A percentile compares a stretch with the other conserved stretches of the same genome.
Evolutionary conservation across 495 filamentous ascomycete species (phyloP).

Genomic region (Podospora pseudoanserina): DNA sequence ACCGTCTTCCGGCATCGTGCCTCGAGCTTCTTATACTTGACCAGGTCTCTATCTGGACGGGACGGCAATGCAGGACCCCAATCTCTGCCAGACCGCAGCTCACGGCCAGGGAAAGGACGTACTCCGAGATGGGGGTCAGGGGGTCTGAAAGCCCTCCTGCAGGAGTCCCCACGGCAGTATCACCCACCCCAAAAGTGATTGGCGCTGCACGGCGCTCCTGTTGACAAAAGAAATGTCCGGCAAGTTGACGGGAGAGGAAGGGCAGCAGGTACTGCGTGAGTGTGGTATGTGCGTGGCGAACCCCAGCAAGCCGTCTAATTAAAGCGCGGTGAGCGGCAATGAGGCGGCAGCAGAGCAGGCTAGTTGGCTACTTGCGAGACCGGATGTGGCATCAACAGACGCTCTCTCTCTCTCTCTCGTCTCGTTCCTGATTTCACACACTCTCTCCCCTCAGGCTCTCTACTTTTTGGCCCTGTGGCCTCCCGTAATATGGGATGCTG

Average conservation of each 20-base stretch:
- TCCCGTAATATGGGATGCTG: slow-evolving; percentile 32
- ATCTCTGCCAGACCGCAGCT: slow-evolving; percentile 25
- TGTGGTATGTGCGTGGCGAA: slow-evolving; percentile 21
- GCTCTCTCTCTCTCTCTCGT: slow-evolving; percentile 4
- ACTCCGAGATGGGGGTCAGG: slow-evolving; percentile 24
- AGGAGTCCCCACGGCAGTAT: slow-evolving; percentile 29
- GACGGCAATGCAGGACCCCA: slow-evolving; percentile 38
- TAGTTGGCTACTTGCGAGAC: slow-evolving; percentile 16
- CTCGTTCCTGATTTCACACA: background rate
- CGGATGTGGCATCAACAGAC: slow-evolving; percentile 24
- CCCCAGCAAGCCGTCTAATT: slow-evolving; percentile 22
- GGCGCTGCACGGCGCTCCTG: slow-evolving; percentile 27
- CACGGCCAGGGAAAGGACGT: slow-evolving; percentile 17
- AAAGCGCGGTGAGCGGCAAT: slow-evolving; percentile 26
- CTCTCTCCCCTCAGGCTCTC: background rate
- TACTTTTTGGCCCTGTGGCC: slow-evolving; percentile 22
- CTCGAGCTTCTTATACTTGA: slow-evolving; percentile 48
- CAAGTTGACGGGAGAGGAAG: slow-evolving; percentile 16
- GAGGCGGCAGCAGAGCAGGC: slow-evolving; percentile 13
- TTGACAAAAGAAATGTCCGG: slow-evolving; percentile 20
- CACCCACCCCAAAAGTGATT: slow-evolving; percentile 30
- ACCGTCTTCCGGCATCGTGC: slow-evolving; percentile 46
- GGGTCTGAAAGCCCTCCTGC: slow-evolving; percentile 16
- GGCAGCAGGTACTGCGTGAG: background rate
- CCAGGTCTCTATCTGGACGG: slow-evolving; percentile 15